Base-by-base conservation (phyloP, 2,329 filamentous ascomycete species). In the Aspergillus sp. region DNA sequence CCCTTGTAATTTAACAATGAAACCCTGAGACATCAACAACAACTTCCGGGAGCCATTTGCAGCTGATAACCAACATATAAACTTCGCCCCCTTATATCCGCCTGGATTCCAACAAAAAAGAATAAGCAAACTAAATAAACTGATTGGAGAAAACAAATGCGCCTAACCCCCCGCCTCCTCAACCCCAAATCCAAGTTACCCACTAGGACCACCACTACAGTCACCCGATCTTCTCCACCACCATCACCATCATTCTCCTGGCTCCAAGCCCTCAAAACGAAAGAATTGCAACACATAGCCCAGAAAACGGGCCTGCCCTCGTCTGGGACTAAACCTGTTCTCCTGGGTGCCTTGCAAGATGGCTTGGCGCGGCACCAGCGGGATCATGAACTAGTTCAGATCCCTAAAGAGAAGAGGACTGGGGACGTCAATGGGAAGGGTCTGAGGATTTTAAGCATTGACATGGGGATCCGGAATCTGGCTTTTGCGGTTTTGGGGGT, bases 391-490 rank as follows among this genome's bases (percentile, higher is more conserved):
- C 6, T 8, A 12, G 6, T 3, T 44, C 24, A 13, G 17, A 12
- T 20, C 12, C 12, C 4, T 20, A 34, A 19, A 13, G 37, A 30
- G 39, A 27, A 30, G n/a, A n/a, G 15, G 6, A 13, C 17, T 7
- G 34, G 30, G 20, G 12, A 39, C 11, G 30, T n/a, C 13, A 37
- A 48, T 27, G n/a, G 22, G 20, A 33, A 37, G n/a, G 37, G 11
- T 13, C 13, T 78, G 64, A 80, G 86, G 44, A 80, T 95, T 22
- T 73, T 95, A 34, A 93, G 89, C 69, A 88, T 96, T 61, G 91
- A 96, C 71, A 89, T 95, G 85, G 91, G 91, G 4, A 89, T 96
- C 63, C 86, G 85, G 44, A 96, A 96, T 70, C 78, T 96, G 4
- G 90, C 90, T 1, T 91, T 86, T 70, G 89, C 89, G 62, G 80